These are phyloP conservation scores for Gossypium trilobum DNA, from an alignment of 441 rosid genomes.

Conservation along the genomic window DNA sequence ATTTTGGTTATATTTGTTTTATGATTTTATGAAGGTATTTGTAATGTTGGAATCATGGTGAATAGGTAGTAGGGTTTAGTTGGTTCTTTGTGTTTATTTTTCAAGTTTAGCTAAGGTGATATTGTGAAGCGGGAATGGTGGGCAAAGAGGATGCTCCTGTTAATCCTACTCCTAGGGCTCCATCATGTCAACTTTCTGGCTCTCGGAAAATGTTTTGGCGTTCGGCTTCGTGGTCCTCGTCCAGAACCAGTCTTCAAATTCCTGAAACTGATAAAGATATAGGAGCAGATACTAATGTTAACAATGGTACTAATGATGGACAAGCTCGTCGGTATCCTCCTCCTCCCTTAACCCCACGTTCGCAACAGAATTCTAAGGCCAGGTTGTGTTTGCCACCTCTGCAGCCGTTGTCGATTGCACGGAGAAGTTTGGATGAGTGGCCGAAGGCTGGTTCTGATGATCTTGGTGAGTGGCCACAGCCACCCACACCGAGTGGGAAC, in stretches of 20 bases:
- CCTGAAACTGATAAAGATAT: constrained; percentile 39
- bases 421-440: constrained; percentile 94
- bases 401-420: constrained; percentile 81
- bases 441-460: constrained; percentile 92
- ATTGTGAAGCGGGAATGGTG: constrained; percentile 52
- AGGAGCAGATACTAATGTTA: constrained; percentile 36
- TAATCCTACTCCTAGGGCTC: constrained; percentile 42
- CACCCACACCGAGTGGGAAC: constrained; percentile 74
- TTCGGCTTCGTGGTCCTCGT: constrained; percentile 93
- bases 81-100: constrained; percentile 14
- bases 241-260: constrained; percentile 60
- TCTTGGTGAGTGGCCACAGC: constrained; percentile 90
- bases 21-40: not conserved
- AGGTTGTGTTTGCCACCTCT: constrained; percentile 85
- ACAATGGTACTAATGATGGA: constrained; percentile 29
- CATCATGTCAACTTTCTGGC: constrained; percentile 43
- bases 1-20: constrained; percentile 15
- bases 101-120: not conserved
- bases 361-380: constrained; percentile 72
- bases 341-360: constrained; percentile 77
- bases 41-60: not conserved
- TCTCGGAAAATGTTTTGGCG: constrained; percentile 80
- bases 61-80: not conserved
- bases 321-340: constrained; percentile 48
- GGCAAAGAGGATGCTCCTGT: constrained; percentile 62